Evolutionary conservation across 202 grass and related monocot species (phyloP).

Genomic region (Hordeum pubiflorum): DNA sequence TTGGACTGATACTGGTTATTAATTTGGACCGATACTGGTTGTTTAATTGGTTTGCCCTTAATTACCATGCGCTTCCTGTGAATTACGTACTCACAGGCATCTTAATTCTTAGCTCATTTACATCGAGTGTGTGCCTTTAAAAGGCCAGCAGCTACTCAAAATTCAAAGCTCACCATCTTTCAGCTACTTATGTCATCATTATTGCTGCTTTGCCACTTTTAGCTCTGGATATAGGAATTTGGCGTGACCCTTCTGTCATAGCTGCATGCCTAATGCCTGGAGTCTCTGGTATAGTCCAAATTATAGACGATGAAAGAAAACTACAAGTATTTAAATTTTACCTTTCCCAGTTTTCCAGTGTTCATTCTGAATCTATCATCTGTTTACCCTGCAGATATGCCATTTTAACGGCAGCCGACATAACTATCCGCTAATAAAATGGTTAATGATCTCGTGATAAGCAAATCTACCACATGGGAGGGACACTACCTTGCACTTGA

Average conservation of each 20-base stretch:
- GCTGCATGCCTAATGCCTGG: not conserved
- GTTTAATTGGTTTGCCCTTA: conserved; percentile 15
- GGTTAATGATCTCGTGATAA: conserved; percentile 26
- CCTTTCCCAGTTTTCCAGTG: not conserved
- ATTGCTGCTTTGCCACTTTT: not conserved
- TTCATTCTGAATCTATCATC: not conserved
- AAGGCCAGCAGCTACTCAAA: not conserved
- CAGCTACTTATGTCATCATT: not conserved
- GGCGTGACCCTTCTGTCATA: not conserved
- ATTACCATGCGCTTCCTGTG: conserved; percentile 11
- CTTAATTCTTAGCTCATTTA: not conserved
- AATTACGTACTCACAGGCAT: not conserved
- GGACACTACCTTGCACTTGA: conserved; percentile 39
- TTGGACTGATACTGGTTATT: conserved; percentile 12
- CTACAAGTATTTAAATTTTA: not conserved
- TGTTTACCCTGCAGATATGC: conserved; percentile 31
- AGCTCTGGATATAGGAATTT: not conserved
- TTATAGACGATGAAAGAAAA: not conserved
- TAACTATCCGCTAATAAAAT: conserved; percentile 27
- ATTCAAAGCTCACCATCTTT: not conserved
- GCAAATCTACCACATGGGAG: conserved; percentile 39
- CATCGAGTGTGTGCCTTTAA: not conserved
- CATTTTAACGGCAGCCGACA: conserved; percentile 44
- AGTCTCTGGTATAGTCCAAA: not conserved
- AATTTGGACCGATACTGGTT: conserved; percentile 14